Evolutionary conservation across 768 basidiomycete genomes (phyloP).

Genomic region (Wakefieldia striispora): DNA sequence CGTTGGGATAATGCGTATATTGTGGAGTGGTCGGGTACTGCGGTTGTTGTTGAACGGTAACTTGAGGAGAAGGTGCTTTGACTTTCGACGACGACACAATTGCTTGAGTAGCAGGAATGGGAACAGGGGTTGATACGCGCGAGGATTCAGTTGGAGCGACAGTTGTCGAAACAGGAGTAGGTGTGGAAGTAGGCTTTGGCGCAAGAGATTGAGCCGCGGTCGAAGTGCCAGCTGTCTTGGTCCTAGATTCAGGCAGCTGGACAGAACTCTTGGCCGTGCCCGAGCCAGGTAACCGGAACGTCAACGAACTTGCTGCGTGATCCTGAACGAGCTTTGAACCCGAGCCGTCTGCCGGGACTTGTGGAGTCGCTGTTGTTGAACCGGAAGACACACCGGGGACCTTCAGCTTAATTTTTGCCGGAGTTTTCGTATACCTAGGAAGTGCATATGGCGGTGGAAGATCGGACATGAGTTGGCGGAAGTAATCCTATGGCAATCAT

Average conservation of each 20-base stretch:
- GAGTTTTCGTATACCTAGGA: slow-evolving; percentile 56
- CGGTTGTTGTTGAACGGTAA: slow-evolving; percentile 31
- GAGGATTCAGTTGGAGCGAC: slow-evolving; percentile 17
- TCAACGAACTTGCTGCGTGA: slow-evolving; percentile 15
- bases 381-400: slow-evolving; percentile 42
- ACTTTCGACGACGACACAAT: slow-evolving; percentile 16
- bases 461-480: slow-evolving; percentile 75
- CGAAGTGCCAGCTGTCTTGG: slow-evolving; percentile 17
- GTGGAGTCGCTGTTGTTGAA: slow-evolving; percentile 10
- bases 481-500: slow-evolving; percentile 53
- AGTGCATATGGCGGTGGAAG: slow-evolving; percentile 67
- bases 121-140: slow-evolving; percentile 18
- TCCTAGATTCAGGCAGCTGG: slow-evolving; percentile 20
- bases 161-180: slow-evolving; percentile 24
- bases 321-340: slow-evolving; percentile 18
- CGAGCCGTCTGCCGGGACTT: slow-evolving; percentile 14
- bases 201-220: slow-evolving; percentile 17
- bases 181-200: slow-evolving; percentile 23
- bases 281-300: slow-evolving; percentile 25
- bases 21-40: slow-evolving; percentile 34
- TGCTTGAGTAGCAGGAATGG: slow-evolving; percentile 10
- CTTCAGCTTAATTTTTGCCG: slow-evolving; percentile 71
- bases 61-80: slow-evolving; percentile 31
- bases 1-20: slow-evolving; percentile 54
- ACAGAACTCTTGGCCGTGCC: slow-evolving; percentile 19